Evolutionary conservation across 306 rosid genomes (phyloP).

Genomic region (Ammopiptanthus mongolicus): DNA sequence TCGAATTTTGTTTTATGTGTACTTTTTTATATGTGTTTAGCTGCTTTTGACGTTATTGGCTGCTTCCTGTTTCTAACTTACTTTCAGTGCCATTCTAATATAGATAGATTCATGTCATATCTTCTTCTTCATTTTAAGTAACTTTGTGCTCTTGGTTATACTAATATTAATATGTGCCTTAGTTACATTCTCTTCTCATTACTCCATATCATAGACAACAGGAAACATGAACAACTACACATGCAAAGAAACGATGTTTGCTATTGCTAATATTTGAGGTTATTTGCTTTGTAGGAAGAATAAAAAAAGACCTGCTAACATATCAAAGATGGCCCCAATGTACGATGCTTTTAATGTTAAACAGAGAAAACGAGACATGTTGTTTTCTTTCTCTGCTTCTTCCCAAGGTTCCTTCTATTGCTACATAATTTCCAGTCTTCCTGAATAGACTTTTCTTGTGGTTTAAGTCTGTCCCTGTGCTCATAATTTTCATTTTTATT

Average conservation of each 20-base stretch:
- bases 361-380: slow-evolving; percentile 4
- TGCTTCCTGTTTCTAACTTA: not conserved
- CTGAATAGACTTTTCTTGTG: not conserved
- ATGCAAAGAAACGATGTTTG: not conserved
- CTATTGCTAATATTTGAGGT: slow-evolving; percentile 6
- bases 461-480: not conserved
- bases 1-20: not conserved
- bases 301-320: not conserved
- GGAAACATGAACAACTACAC: not conserved
- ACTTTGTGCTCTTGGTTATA: not conserved
- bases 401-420: slow-evolving; percentile 38
- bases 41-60: not conserved
- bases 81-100: not conserved
- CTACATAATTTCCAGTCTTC: not conserved
- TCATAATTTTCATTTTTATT: not conserved
- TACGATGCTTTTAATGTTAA: slow-evolving; percentile 1
- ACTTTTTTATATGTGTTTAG: not conserved
- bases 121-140: not conserved
- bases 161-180: not conserved
- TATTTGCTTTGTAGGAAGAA: slow-evolving; percentile 32
- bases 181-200: not conserved
- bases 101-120: not conserved
- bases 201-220: not conserved
- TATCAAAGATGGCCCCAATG: slow-evolving; percentile 4
- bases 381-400: slow-evolving; percentile 29